Percentiles rank a stretch among this genome's conserved stretches.
Conservation (phyloP, 352 stramenopile species). For the Pythium diclinum region DNA sequence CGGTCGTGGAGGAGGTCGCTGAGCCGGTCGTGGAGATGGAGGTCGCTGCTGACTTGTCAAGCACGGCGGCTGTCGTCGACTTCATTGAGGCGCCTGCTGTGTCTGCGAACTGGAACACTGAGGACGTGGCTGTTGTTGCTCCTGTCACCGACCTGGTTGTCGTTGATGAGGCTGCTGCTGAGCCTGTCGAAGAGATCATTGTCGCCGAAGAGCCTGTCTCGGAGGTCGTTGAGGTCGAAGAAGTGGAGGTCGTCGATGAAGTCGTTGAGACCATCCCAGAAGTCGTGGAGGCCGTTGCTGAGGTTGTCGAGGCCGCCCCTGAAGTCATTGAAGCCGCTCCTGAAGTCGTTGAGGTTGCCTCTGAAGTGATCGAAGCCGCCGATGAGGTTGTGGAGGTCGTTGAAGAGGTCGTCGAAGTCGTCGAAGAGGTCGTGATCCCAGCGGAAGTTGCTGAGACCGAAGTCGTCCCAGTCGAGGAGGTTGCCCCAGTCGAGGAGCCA, state of each 20-base stretch:
- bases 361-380: background rate
- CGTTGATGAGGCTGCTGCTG: too few relatives aligned
- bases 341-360: background rate
- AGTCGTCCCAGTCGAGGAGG: background rate
- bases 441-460: background rate
- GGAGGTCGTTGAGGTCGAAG: background rate
- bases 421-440: conserved; percentile 1
- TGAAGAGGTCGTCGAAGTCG: conserved; percentile 1
- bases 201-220: background rate
- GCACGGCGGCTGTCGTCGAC: background rate
- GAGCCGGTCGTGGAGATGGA: background rate
- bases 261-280: background rate
- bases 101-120: background rate
- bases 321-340: background rate
- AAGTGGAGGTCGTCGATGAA: background rate
- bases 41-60: background rate
- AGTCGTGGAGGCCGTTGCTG: background rate
- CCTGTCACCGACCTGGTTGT: background rate
- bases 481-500: background rate
- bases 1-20: background rate
- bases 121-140: background rate
- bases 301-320: background rate
- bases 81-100: background rate
- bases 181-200: background rate
- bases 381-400: background rate